These are phyloP conservation scores for Fusarium hainanense DNA, from an alignment of 2,329 filamentous ascomycete genomes.

Conservation along the genomic window DNA sequence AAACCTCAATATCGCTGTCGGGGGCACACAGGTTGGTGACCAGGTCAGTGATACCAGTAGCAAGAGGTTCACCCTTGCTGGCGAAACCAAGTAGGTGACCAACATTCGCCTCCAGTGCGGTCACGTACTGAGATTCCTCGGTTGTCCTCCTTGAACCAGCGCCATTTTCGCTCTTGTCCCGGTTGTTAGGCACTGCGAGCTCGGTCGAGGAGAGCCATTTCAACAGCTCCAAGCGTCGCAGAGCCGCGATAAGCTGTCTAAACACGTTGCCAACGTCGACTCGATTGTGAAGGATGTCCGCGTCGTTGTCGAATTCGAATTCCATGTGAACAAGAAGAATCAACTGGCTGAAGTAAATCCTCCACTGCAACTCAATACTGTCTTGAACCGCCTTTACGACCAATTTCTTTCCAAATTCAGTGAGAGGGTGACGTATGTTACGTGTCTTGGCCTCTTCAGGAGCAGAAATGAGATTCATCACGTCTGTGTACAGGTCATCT, in stretches of 20 bases:
- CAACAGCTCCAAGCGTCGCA: slow-evolving; percentile 80
- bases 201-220: slow-evolving; percentile 73
- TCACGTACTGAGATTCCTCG: slow-evolving; percentile 63
- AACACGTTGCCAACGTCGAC: slow-evolving; percentile 78
- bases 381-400: slow-evolving; percentile 84
- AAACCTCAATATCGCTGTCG: slow-evolving; percentile 74
- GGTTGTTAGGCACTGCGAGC: slow-evolving; percentile 62
- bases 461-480: slow-evolving; percentile 59
- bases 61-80: slow-evolving; percentile 63
- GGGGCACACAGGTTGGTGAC: slow-evolving; percentile 73
- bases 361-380: slow-evolving; percentile 76
- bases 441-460: slow-evolving; percentile 59
- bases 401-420: slow-evolving; percentile 80
- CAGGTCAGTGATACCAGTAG: slow-evolving; percentile 73
- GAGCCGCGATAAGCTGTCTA: slow-evolving; percentile 73
- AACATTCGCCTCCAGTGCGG: slow-evolving; percentile 69
- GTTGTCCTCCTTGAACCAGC: slow-evolving; percentile 53
- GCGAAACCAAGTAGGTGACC: slow-evolving; percentile 72
- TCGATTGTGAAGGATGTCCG: slow-evolving; percentile 69
- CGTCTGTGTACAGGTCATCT: slow-evolving; percentile 63
- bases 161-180: slow-evolving; percentile 51
- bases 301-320: slow-evolving; percentile 79
- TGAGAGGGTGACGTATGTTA: slow-evolving; percentile 66
- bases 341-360: slow-evolving; percentile 83
- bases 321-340: slow-evolving; percentile 88